Base-by-base conservation (phyloP, 352 stramenopile genomes). In the Globisporangium perplexum region DNA sequence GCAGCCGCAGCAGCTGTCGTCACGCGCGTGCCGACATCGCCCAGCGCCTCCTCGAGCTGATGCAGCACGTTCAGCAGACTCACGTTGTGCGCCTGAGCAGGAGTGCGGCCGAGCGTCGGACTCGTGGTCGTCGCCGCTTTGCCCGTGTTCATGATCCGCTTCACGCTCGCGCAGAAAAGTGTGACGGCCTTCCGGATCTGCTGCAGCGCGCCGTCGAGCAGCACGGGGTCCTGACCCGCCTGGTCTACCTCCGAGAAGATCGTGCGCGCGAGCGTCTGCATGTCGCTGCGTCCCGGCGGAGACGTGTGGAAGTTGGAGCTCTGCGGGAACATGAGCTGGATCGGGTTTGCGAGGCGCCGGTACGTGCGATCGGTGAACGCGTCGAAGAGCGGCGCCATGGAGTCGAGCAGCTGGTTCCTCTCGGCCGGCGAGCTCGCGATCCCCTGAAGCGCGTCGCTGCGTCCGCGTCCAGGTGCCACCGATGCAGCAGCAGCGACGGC, bases 251-350 rank as follows among this genome's bases (percentile, higher is more conserved):
- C 80, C 1, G 68, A 64, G 28, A 82, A 74, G 35, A 95, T 83
- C 18, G 82, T 87, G 26, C 79, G 78, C 18, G 80, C 77, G 3
- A 95, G 63, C 11, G 81, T 90, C 57, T 88, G 78, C 74, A 93
- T 93, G 28, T 95, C 84, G 39, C 74, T 91, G 14, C 83, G 74
- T 24, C 80, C 84, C 12, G 84, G 84, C 8, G 83, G 80, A 24
- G 83, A 91, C 44, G 81, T 70, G 60, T 95, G 84, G 61, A 91
- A 95, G 57, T 83, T 86, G 20, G 77, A 66, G 61, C 77, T 91
- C 35, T 92, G 77, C 10, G 84, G 84, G 52, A 95, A 95, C 84
- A 95, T 95, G 60, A 95, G 79, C 59, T 91, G 68, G 39, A 95
- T 89, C 41, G 83, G 84, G 28, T 82, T 85, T 3, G 72, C 74